Evolutionary conservation across 1,139 yeast species (phyloP).

Genomic region (Lodderomyces orthopsilosis): DNA sequence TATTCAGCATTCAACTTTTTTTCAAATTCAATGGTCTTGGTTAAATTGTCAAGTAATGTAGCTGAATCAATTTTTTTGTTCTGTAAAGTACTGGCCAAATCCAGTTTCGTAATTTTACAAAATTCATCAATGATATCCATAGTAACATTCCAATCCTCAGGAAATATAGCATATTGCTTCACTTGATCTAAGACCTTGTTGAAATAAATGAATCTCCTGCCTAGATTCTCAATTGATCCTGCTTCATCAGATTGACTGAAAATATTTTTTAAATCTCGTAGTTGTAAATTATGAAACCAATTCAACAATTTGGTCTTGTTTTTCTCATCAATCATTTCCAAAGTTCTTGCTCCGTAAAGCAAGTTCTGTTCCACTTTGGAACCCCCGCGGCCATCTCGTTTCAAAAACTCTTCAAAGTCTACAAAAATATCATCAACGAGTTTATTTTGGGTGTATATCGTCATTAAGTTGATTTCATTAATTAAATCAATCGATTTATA

Average conservation of each 20-base stretch:
- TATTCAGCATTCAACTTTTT: conserved; percentile 62
- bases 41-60: conserved; percentile 46
- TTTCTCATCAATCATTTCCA: conserved; percentile 64
- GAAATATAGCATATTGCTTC: conserved; percentile 56
- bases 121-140: conserved; percentile 59
- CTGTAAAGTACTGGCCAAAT: conserved; percentile 40
- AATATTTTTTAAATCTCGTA: conserved; percentile 71
- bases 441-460: conserved; percentile 61
- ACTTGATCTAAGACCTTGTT: conserved; percentile 65
- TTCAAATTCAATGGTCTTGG: conserved; percentile 65
- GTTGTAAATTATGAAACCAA: conserved; percentile 72
- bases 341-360: conserved; percentile 63
- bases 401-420: conserved; percentile 58
- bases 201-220: conserved; percentile 78
- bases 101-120: conserved; percentile 67
- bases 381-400: conserved; percentile 8
- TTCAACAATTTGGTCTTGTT: conserved; percentile 60
- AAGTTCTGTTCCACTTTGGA: conserved; percentile 21
- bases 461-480: conserved; percentile 62
- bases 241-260: conserved; percentile 86
- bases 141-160: conserved; percentile 69
- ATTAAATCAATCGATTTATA: conserved; percentile 84
- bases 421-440: conserved; percentile 70
- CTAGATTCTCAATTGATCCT: conserved; percentile 83
- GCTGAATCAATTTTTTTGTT: conserved; percentile 48